Evolutionary conservation across 345 rosid species (phyloP).

Genomic region (Heritiera littoralis): DNA sequence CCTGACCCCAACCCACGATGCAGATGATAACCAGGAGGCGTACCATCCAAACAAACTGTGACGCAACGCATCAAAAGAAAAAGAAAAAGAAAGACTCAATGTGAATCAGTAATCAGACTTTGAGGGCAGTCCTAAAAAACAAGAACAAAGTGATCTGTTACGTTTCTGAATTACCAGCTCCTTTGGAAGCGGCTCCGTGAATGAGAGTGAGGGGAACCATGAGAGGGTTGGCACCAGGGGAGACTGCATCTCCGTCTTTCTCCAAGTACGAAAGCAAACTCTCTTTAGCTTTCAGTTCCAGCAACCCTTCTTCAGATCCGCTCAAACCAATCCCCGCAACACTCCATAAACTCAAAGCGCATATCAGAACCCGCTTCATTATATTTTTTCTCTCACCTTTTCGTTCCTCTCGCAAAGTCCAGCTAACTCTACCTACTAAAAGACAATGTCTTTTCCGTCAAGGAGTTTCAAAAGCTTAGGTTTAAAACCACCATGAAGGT

Average conservation of each 20-base stretch:
- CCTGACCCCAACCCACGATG: constrained; percentile 78
- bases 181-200: constrained; percentile 74
- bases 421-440: constrained; percentile 10
- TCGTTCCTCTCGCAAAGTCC: constrained; percentile 21
- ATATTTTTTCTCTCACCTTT: neutral
- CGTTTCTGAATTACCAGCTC: constrained; percentile 61
- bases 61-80: constrained; percentile 4
- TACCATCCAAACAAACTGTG: constrained; percentile 89
- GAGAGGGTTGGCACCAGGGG: constrained; percentile 27
- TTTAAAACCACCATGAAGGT: neutral
- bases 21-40: constrained; percentile 85
- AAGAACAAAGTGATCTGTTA: neutral
- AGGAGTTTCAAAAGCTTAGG: neutral
- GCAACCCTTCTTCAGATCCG: constrained; percentile 47
- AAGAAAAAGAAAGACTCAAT: neutral
- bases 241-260: constrained; percentile 10
- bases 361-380: constrained; percentile 14
- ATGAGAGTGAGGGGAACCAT: constrained; percentile 80
- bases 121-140: neutral
- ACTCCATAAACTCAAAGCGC: constrained; percentile 23
- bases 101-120: neutral
- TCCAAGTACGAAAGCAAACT: constrained; percentile 32
- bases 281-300: constrained; percentile 25
- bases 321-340: constrained; percentile 28
- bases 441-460: neutral